These are phyloP conservation scores for Pleurotus platypus DNA, from an alignment of 768 basidiomycete species.

Conservation along the genomic window DNA sequence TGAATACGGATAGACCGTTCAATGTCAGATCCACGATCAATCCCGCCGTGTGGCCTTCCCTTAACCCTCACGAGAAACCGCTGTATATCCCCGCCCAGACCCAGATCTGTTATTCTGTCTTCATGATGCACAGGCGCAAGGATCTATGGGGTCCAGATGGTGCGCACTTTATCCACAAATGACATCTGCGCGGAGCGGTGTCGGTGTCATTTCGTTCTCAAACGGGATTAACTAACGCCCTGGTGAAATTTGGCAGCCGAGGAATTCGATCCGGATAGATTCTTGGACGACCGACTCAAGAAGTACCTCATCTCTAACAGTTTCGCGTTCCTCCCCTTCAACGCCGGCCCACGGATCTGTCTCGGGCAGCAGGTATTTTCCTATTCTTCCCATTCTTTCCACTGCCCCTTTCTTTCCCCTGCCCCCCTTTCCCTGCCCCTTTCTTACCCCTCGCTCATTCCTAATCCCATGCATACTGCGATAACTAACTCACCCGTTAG, in stretches of 20 bases:
- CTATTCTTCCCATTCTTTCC: no score
- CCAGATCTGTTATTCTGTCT: slow-evolving; percentile 10
- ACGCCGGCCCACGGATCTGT: slow-evolving; percentile 22
- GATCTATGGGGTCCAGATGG: slow-evolving; percentile 44
- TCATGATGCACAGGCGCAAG: slow-evolving; percentile 19
- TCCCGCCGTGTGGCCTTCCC: background rate
- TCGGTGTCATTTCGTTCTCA: no score
- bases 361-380: slow-evolving; percentile 17
- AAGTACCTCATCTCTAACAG: slow-evolving; percentile 36
- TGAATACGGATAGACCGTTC: background rate
- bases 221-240: no score
- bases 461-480: background rate
- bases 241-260: slow-evolving; percentile 20
- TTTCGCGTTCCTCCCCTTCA: slow-evolving; percentile 39
- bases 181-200: no score
- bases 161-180: slow-evolving; percentile 1
- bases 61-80: slow-evolving; percentile 4
- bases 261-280: slow-evolving; percentile 49
- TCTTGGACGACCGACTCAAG: slow-evolving; percentile 38
- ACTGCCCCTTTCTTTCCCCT: no score
- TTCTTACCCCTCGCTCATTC: no score
- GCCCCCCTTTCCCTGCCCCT: no score
- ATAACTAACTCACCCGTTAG: slow-evolving; percentile 11
- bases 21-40: background rate
- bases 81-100: slow-evolving; percentile 13